phyloP scores from a whole-genome alignment of 345 rosid genomes.

The Eucalyptus erythrocorys region DNA sequence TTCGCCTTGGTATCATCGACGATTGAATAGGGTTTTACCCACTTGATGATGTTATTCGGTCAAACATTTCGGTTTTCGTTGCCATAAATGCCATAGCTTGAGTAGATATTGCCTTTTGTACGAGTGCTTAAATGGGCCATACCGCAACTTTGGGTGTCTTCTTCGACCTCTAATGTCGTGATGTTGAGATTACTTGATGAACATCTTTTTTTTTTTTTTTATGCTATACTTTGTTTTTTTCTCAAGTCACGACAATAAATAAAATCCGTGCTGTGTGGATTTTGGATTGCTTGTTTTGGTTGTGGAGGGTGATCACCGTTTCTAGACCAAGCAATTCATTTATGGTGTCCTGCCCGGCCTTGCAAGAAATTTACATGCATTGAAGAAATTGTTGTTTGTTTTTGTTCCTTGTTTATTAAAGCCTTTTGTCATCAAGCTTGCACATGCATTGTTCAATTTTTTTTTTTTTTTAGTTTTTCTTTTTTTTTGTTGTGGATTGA shows the following conservation, averaged over 20 bases:
- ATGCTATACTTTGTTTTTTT: background rate
- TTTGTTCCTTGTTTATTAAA: background rate
- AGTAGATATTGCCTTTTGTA: background rate
- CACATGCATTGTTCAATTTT: background rate
- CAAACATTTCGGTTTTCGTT: background rate
- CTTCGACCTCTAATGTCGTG: background rate
- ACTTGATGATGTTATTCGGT: background rate
- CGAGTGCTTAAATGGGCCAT: background rate
- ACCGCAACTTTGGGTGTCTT: background rate
- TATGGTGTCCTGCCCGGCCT: background rate
- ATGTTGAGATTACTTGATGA: background rate
- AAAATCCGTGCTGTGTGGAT: background rate
- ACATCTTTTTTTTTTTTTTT: background rate
- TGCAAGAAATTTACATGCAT: background rate
- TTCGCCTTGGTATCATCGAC: background rate
- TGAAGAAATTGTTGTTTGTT: background rate
- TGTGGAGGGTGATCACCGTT: background rate
- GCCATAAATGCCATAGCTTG: background rate
- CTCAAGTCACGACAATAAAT: background rate
- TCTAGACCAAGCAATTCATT: background rate
- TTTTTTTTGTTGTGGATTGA: background rate
- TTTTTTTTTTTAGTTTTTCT: background rate
- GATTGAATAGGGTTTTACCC: background rate
- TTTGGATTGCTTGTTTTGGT: background rate
- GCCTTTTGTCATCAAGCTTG: background rate